Evolutionary conservation across 2,329 filamentous ascomycete genomes (phyloP), one percentile per base, ranked within the genome.

Genomic region (Calonectria henricotiae): DNA sequence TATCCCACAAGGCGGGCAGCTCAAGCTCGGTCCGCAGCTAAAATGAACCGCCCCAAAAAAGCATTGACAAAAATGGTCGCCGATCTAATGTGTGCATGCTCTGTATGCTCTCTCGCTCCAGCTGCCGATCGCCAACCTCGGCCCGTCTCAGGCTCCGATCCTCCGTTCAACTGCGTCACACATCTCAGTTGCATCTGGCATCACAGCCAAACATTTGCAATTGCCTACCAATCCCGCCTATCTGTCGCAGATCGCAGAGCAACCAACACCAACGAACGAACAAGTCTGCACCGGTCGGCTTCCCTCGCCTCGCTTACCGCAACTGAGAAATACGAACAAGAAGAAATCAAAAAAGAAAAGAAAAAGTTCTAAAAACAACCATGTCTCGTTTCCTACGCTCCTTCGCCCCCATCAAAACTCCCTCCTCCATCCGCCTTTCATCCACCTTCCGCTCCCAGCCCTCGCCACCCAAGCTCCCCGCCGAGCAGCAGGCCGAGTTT

Each of bases 401-500:
- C 67, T 68, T 27, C 69, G 62, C 61, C 71, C 63, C 61, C 62
- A 67, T 63, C 67, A 61, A 55, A 70, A 68, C 32, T 41, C 62
- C 54, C 43, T 49, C 54, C 55, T 46, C 68, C 67, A 79, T 76
- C 73, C 75, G 79, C 73, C 78, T 78, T 74, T 82, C 83, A 76
- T 80, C 82, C 68, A 74, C 83, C 72, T 89, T 88, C 83, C 80
- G 83, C 65, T 78, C 85, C 20, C 86, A 86, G 13, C 94, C 96
- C 27, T 84, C 94, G 8, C 96, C 96, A 17, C 95, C 94, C 0
- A 93, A 94, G 60, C 93, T 98, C 12, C 94, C 96, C 7, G 91
- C 94, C 77, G 91, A 94, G 82, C 92, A 98, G 76, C 95, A 98
- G 85, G 94, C 95, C 80, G 90, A 97, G 74, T 98, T 96, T 81